phyloP scores from a whole-genome alignment of 2,329 filamentous ascomycete species.

The Lachnellula cervina region DNA sequence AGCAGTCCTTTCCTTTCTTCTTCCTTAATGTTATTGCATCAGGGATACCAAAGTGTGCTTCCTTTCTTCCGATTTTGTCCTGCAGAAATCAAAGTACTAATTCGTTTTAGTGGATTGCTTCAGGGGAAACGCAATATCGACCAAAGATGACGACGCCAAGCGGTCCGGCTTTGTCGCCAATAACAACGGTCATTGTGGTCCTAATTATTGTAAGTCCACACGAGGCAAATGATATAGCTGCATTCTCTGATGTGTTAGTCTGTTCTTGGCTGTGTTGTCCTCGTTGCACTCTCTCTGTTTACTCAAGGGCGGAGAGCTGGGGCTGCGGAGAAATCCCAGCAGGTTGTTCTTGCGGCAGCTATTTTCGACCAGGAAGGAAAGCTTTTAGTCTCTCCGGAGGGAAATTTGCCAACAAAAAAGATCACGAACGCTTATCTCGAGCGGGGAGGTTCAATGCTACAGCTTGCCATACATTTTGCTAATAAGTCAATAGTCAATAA shows the following conservation, averaged over 20 bases:
- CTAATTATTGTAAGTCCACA: slow-evolving; percentile 56
- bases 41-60: no score
- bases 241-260: slow-evolving; percentile 39
- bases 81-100: no score
- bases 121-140: slow-evolving; percentile 64
- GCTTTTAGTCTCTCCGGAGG: slow-evolving; percentile 65
- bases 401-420: slow-evolving; percentile 65
- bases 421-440: slow-evolving; percentile 75
- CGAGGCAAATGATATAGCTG: neutral
- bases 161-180: slow-evolving; percentile 36
- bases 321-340: slow-evolving; percentile 40
- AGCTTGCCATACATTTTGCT: neutral
- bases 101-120: slow-evolving; percentile 52
- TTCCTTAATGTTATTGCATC: no score
- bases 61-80: no score
- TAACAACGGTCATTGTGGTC: slow-evolving; percentile 68
- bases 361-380: slow-evolving; percentile 63
- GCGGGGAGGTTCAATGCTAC: slow-evolving; percentile 40
- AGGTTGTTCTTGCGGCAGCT: slow-evolving; percentile 52
- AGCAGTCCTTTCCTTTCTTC: no score
- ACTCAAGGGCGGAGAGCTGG: slow-evolving; percentile 33
- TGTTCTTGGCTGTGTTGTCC: slow-evolving; percentile 54
- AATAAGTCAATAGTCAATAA: slow-evolving; percentile 43
- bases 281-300: slow-evolving; percentile 50
- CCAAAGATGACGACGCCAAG: slow-evolving; percentile 43